phyloP scores from a whole-genome alignment of 495 filamentous ascomycete genomes.

The Xylaria curta region DNA sequence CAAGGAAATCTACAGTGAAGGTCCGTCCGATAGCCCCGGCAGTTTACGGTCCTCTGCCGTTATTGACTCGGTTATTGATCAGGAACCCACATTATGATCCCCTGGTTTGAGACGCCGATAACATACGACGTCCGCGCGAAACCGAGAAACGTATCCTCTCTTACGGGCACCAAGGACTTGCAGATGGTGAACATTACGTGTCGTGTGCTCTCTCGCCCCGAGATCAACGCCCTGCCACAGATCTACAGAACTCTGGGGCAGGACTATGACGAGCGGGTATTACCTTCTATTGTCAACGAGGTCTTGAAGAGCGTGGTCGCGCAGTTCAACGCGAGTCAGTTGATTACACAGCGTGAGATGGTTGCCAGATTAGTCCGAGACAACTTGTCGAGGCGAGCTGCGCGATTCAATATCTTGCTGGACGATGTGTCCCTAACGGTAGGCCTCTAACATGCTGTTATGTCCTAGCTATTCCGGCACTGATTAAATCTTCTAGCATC shows the following conservation, averaged over 20 bases:
- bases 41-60: conserved; percentile 8
- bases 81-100: conserved; percentile 93
- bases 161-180: conserved; percentile 97
- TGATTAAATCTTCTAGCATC: conserved; percentile 66
- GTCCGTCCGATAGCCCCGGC: conserved; percentile 53
- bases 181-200: conserved; percentile 99
- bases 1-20: conserved; percentile 97
- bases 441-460: conserved; percentile 41
- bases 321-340: conserved; percentile 97
- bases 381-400: conserved; percentile 87
- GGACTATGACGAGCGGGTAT: conserved; percentile 95
- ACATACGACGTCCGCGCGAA: conserved; percentile 98
- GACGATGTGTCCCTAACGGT: conserved; percentile 98
- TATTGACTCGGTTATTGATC: conserved; percentile 24
- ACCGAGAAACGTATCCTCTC: conserved; percentile 93
- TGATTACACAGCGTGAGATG: conserved; percentile 98
- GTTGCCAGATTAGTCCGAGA: conserved; percentile 90
- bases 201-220: conserved; percentile 94
- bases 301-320: conserved; percentile 98
- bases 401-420: conserved; percentile 94
- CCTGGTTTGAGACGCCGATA: conserved; percentile 97
- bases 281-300: conserved; percentile 98
- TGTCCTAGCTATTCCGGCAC: not conserved
- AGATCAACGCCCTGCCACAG: conserved; percentile 85
- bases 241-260: conserved; percentile 95